Evolutionary conservation across 2,329 filamentous ascomycete species (phyloP).

Genomic region (Madurella fahalii): DNA sequence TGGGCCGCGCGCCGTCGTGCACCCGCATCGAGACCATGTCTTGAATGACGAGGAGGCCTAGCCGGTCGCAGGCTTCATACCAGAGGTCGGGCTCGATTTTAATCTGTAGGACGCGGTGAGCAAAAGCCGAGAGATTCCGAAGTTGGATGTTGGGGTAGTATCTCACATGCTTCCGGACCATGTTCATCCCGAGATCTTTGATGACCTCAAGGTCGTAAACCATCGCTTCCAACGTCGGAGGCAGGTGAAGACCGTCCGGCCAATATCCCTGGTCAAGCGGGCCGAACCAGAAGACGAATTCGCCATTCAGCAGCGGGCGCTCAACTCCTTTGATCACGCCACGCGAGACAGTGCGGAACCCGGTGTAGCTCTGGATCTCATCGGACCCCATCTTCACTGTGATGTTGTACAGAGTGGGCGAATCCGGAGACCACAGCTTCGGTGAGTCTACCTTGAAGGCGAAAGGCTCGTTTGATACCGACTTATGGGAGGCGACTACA

Average conservation of each 20-base stretch:
- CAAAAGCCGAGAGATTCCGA: neutral
- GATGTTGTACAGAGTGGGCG: conserved; percentile 61
- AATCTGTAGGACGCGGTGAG: conserved; percentile 40
- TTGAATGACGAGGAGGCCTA: conserved; percentile 64
- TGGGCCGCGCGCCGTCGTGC: conserved; percentile 34
- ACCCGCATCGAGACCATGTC: conserved; percentile 62
- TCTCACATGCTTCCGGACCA: conserved; percentile 64
- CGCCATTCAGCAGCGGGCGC: conserved; percentile 63
- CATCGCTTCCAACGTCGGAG: conserved; percentile 65
- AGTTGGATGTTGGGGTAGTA: neutral
- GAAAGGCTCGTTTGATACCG: conserved; percentile 47
- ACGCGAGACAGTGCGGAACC: conserved; percentile 60
- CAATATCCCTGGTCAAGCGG: conserved; percentile 69
- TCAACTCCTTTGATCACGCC: conserved; percentile 55
- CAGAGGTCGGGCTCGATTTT: conserved; percentile 65
- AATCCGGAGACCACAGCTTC: conserved; percentile 61
- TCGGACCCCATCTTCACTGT: conserved; percentile 52
- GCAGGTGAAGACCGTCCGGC: conserved; percentile 64
- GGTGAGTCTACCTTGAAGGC: conserved; percentile 51
- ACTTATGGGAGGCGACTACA: conserved; percentile 41
- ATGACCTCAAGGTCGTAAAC: conserved; percentile 59
- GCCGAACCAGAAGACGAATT: conserved; percentile 64
- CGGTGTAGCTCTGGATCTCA: conserved; percentile 59
- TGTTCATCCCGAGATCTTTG: conserved; percentile 65
- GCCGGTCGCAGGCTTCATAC: conserved; percentile 62